Evolutionary conservation across 805 yeast species (phyloP).

Genomic region (Candida michaelii): DNA sequence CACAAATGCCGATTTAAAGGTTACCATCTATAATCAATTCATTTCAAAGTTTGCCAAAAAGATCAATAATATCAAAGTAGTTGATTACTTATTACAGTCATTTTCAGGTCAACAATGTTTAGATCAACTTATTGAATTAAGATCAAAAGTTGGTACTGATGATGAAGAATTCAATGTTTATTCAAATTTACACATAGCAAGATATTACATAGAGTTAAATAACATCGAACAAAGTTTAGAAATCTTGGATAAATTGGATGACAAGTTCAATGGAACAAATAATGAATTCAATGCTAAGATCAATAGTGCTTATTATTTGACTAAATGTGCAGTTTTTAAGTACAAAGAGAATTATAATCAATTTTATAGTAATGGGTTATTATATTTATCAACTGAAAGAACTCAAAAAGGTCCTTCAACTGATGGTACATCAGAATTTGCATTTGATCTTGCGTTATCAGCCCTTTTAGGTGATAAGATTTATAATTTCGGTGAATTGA

Average conservation of each 20-base stretch:
- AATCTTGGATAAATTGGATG: slow-evolving; percentile 60
- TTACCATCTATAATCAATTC: slow-evolving; percentile 70
- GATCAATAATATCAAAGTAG: slow-evolving; percentile 76
- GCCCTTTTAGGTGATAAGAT: slow-evolving; percentile 90
- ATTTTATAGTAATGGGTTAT: slow-evolving; percentile 77
- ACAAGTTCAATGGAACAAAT: slow-evolving; percentile 29
- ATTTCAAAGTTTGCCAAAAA: slow-evolving; percentile 64
- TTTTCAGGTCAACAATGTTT: slow-evolving; percentile 35
- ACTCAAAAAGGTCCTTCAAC: slow-evolving; percentile 21
- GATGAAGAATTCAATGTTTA: slow-evolving; percentile 21
- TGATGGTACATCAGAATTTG: slow-evolving; percentile 34
- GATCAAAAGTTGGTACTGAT: slow-evolving; percentile 40
- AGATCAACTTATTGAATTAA: slow-evolving; percentile 36
- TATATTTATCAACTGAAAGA: slow-evolving; percentile 60
- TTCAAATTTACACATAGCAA: slow-evolving; percentile 65
- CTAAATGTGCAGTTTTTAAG: slow-evolving; percentile 75
- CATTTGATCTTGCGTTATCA: slow-evolving; percentile 75
- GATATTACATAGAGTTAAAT: slow-evolving; percentile 59
- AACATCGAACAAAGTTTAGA: slow-evolving; percentile 59
- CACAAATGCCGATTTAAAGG: slow-evolving; percentile 46
- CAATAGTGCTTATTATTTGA: slow-evolving; percentile 79
- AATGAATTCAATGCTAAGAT: slow-evolving; percentile 49
- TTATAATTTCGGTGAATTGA: slow-evolving; percentile 92
- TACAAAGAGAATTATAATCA: slow-evolving; percentile 73
- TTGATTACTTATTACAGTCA: slow-evolving; percentile 65